phyloP scores from a whole-genome alignment of 192 early-diverging fungal genomes.

The Blastocladiella britannica region DNA sequence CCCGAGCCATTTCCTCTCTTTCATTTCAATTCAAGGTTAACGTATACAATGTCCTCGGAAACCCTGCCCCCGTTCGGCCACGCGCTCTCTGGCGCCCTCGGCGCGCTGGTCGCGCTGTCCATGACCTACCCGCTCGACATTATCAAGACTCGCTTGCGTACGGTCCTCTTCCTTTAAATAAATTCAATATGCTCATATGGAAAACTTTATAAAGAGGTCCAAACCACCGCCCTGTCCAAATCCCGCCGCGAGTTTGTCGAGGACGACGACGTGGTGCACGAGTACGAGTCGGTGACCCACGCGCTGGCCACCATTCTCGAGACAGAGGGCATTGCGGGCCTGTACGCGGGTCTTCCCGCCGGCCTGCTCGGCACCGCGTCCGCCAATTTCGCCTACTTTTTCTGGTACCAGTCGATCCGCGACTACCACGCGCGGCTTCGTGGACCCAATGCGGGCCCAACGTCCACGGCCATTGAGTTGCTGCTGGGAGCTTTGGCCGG shows the following conservation, averaged over 20 bases:
- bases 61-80: conserved; percentile 68
- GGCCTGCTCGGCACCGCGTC: conserved; percentile 57
- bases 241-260: too few relatives aligned
- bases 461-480: conserved; percentile 74
- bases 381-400: conserved; percentile 71
- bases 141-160: too few relatives aligned
- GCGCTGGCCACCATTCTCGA: conserved; percentile 64
- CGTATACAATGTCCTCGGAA: conserved; percentile 1
- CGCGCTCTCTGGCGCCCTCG: conserved; percentile 73
- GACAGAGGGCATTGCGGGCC: conserved; percentile 60
- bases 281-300: conserved; percentile 45
- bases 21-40: too few relatives aligned
- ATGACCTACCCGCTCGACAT: conserved; percentile 92
- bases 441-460: conserved; percentile 16
- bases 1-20: too few relatives aligned
- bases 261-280: conserved; percentile 10
- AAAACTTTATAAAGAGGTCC: conserved; percentile 18
- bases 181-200: background rate
- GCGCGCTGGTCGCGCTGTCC: conserved; percentile 75
- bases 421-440: conserved; percentile 25
- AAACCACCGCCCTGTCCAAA: conserved; percentile 8
- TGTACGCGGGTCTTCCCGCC: conserved; percentile 72
- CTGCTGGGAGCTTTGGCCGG: conserved; percentile 75
- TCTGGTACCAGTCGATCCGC: conserved; percentile 56
- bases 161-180: conserved; percentile 1